Base-by-base conservation (phyloP, 805 yeast genomes). In the Wickerhamiella occidentalis region DNA sequence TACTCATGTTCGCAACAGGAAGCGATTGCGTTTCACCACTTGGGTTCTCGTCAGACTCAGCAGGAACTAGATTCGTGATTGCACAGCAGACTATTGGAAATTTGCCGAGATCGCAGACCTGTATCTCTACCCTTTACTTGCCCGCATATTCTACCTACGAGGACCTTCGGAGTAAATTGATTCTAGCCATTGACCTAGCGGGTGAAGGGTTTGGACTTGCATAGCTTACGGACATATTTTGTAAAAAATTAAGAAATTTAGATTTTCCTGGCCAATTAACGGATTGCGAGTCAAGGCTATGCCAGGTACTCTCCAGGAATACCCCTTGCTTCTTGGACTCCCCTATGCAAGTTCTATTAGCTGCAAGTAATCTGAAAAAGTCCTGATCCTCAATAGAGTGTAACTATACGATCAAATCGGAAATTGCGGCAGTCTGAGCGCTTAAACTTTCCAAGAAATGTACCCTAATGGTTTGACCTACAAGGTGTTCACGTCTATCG, bases 31-130 rank as follows among this genome's bases (percentile, higher is more conserved):
- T 71, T 90, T 92, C 50, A 97, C 98, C 8, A 97, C 92, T 55
- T 90, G 90, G 67, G 98, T 98, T 40, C 92, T 92, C 75, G 90
- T 90, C 67, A 97, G 92, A 68, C 74, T 92, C 60, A 98, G 90
- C 70, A 97, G 98, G 57, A 83, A 95, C 19, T 97, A 92, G 97
- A 64, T 92, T 92, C 67, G 90, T 97, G 7, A 90, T 92, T 65
- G 98, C 92, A 66, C 86, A 87, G 67, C 96, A 97, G 52, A 97
- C 88, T 64, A 62, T 82, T 29, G 82, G 79, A 61, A 96, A 88
- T 46, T 56, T 92, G 60, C 99, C 99, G 37, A 92, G 90, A 68
- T 85, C 96, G 7, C 97, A 92, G 64, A 92, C 98, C 2, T 90
- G 99, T 76, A 92, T 92, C 77, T 92, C 92, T 71, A 84, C 98